phyloP scores from a whole-genome alignment of 768 basidiomycete genomes.

The Pulveroboletus ravenelii region DNA sequence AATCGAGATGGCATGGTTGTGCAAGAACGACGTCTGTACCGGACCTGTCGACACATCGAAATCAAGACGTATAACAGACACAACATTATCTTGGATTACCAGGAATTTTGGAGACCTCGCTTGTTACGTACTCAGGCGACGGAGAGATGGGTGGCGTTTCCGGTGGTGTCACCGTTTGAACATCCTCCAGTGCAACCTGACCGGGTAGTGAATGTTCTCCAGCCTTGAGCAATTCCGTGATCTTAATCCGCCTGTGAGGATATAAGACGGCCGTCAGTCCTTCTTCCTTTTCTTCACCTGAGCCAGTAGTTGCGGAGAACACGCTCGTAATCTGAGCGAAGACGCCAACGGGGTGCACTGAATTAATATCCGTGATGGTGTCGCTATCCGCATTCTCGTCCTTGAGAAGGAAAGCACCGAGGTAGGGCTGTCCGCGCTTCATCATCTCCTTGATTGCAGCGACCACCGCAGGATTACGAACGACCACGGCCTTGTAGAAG shows the following conservation, averaged over 20 bases:
- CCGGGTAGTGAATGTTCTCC: slow-evolving; percentile 40
- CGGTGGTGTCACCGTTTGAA: slow-evolving; percentile 44
- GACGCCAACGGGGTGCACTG: slow-evolving; percentile 90
- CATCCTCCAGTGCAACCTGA: slow-evolving; percentile 35
- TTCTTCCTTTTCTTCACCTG: slow-evolving; percentile 70
- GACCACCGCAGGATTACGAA: slow-evolving; percentile 87
- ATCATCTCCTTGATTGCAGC: slow-evolving; percentile 95
- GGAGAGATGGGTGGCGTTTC: slow-evolving; percentile 32
- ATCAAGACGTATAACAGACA: background rate
- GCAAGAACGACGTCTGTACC: slow-evolving; percentile 81
- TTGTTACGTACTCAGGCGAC: slow-evolving; percentile 16
- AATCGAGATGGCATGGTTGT: slow-evolving; percentile 77
- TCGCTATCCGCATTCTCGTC: slow-evolving; percentile 92
- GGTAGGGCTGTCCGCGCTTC: slow-evolving; percentile 93
- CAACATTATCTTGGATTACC: slow-evolving; percentile 8
- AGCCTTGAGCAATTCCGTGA: slow-evolving; percentile 79
- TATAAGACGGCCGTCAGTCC: slow-evolving; percentile 93
- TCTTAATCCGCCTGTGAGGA: slow-evolving; percentile 85
- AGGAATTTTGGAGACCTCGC: slow-evolving; percentile 22
- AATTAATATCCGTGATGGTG: slow-evolving; percentile 81
- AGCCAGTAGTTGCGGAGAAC: slow-evolving; percentile 56
- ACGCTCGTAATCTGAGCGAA: slow-evolving; percentile 97
- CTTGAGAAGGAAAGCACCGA: slow-evolving; percentile 95
- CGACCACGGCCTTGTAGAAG: slow-evolving; percentile 96
- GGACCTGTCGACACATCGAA: slow-evolving; percentile 38